Percentiles rank a stretch among this genome's conserved stretches.
phyloP scores from a whole-genome alignment of 192 early-diverging fungal genomes.

The Umbelopsis ramanniana region DNA sequence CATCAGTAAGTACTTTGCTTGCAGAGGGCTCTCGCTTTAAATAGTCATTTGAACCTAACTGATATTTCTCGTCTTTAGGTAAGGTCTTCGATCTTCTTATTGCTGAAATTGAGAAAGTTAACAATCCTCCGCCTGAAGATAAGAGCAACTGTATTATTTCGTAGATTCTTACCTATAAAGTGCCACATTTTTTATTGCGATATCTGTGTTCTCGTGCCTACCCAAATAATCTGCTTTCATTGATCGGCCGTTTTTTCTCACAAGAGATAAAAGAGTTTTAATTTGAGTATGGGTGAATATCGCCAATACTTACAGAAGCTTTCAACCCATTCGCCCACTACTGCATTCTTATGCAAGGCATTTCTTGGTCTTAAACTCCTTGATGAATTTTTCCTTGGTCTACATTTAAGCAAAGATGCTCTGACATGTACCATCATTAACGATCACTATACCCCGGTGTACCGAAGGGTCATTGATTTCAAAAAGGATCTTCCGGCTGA shows the following conservation, averaged over 20 bases:
- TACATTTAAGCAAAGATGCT: neutral
- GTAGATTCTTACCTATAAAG: constrained; percentile 32
- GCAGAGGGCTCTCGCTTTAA: too few species aligned
- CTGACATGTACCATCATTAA: constrained; percentile 16
- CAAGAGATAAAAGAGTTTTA: neutral
- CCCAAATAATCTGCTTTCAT: too few species aligned
- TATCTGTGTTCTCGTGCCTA: neutral
- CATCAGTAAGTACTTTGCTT: constrained; percentile 62
- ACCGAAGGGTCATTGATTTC: neutral
- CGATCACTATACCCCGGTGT: constrained; percentile 9
- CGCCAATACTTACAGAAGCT: constrained; percentile 5
- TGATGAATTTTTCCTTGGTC: constrained; percentile 12
- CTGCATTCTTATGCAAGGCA: constrained; percentile 10
- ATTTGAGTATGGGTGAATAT: neutral
- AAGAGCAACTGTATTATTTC: constrained; percentile 57
- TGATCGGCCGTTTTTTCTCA: too few species aligned
- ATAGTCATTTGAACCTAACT: too few species aligned
- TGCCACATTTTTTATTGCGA: neutral
- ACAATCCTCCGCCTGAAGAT: constrained; percentile 60
- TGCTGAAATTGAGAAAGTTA: constrained; percentile 79
- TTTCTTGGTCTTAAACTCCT: neutral
- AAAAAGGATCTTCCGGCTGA: neutral
- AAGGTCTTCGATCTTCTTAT: constrained; percentile 86
- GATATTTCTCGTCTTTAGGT: constrained; percentile 26
- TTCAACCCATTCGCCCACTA: constrained; percentile 4